These are phyloP conservation scores for Picea glauca DNA, from an alignment of 75 land plant genomes.

Conservation along the genomic window DNA sequence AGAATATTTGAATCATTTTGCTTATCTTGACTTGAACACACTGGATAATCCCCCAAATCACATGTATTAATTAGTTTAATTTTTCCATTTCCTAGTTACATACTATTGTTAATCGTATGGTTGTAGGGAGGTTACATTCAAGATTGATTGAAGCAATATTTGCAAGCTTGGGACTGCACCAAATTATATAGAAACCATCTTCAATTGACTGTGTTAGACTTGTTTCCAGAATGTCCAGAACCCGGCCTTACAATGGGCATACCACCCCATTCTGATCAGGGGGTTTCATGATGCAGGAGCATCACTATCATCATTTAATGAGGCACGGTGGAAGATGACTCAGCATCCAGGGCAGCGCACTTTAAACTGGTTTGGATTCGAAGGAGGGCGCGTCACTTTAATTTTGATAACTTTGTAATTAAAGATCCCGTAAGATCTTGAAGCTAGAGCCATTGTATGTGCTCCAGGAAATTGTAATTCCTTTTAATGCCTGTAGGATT, in stretches of 20 bases:
- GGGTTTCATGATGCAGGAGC: conserved; percentile 28
- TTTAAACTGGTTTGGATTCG: too few relatives aligned
- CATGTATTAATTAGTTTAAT: conserved; percentile 23
- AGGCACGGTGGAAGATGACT: too few relatives aligned
- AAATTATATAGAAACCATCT: conserved; percentile 24
- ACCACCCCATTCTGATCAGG: conserved; percentile 41
- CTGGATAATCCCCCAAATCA: conserved; percentile 47
- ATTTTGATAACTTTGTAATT: too few relatives aligned
- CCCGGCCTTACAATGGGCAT: conserved; percentile 60
- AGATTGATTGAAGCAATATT: conserved; percentile 38
- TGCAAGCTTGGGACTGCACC: conserved; percentile 58
- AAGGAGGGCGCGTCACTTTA: too few relatives aligned
- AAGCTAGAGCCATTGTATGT: too few relatives aligned
- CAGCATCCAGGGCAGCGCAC: too few relatives aligned
- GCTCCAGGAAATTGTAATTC: too few relatives aligned
- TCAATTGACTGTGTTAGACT: conserved; percentile 41
- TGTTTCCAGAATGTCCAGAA: conserved; percentile 68
- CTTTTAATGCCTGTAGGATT: too few relatives aligned
- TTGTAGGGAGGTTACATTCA: conserved; percentile 30
- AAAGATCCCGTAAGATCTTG: too few relatives aligned
- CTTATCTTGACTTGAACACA: conserved; percentile 54
- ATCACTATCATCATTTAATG: too few relatives aligned
- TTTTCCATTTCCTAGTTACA: neutral
- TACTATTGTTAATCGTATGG: neutral
- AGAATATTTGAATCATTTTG: conserved; percentile 81